Percentiles rank a stretch among this genome's conserved stretches.
phyloP scores from a whole-genome alignment of 2,329 filamentous ascomycete genomes.

The Penicillium sp. region DNA sequence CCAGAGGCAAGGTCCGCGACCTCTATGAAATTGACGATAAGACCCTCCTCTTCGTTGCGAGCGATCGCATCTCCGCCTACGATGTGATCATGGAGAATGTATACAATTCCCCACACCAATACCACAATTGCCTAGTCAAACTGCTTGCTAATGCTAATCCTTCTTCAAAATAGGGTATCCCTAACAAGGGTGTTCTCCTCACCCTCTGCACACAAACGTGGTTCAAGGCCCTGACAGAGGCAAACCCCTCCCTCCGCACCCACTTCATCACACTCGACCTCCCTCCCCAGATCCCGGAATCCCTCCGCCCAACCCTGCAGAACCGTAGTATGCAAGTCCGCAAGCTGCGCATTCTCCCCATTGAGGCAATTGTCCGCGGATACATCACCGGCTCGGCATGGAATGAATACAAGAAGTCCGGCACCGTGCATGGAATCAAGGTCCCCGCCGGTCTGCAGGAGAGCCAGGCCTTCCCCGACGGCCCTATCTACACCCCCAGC shows the following conservation, averaged over 20 bases:
- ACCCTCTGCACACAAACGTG: conserved; percentile 68
- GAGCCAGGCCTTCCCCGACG: conserved; percentile 65
- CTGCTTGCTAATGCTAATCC: conserved; percentile 20
- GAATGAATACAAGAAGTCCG: conserved; percentile 70
- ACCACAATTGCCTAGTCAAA: conserved; percentile 1
- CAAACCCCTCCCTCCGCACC: conserved; percentile 60
- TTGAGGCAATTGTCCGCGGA: conserved; percentile 84
- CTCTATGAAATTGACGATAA: conserved; percentile 70
- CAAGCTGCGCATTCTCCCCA: conserved; percentile 70
- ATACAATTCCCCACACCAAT: conserved; percentile 44
- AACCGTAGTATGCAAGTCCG: conserved; percentile 76
- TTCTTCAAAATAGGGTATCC: conserved; percentile 56
- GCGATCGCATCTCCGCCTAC: conserved; percentile 92
- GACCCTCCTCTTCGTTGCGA: conserved; percentile 77
- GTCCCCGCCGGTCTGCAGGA: conserved; percentile 68
- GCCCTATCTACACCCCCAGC: conserved; percentile 73
- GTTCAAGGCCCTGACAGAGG: conserved; percentile 61
- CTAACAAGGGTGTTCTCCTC: conserved; percentile 65
- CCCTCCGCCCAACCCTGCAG: conserved; percentile 55
- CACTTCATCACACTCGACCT: conserved; percentile 63
- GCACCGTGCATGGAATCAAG: conserved; percentile 76
- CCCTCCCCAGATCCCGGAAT: conserved; percentile 50
- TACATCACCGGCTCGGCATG: conserved; percentile 87
- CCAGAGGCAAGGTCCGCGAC: conserved; percentile 75
- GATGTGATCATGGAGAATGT: conserved; percentile 86